These are phyloP conservation scores for Botrytis aclada DNA, from an alignment of 2,329 filamentous ascomycete genomes.

Conservation along the genomic window DNA sequence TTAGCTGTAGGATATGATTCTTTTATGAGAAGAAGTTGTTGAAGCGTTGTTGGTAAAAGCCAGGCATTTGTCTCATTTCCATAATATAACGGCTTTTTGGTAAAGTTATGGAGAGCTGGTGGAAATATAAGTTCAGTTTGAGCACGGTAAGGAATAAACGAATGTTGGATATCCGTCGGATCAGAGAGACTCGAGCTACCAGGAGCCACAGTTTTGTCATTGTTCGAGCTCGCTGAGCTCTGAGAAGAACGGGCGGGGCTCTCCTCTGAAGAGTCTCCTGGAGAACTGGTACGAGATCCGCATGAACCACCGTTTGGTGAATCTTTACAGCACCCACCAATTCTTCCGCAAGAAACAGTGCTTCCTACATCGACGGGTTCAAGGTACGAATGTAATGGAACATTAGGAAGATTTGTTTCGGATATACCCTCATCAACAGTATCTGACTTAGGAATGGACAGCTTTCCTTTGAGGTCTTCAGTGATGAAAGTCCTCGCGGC, in stretches of 20 bases:
- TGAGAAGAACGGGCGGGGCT: slow-evolving; percentile 43
- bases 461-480: slow-evolving; percentile 42
- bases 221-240: slow-evolving; percentile 92
- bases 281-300: slow-evolving; percentile 16
- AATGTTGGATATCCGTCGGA: slow-evolving; percentile 20
- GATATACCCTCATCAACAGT: slow-evolving; percentile 46
- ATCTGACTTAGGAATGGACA: slow-evolving; percentile 60
- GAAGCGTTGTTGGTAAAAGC: slow-evolving; percentile 80
- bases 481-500: slow-evolving; percentile 83
- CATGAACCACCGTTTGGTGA: slow-evolving; percentile 44
- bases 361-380: slow-evolving; percentile 18
- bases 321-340: slow-evolving; percentile 66
- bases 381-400: slow-evolving; percentile 29
- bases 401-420: slow-evolving; percentile 17
- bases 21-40: slow-evolving; percentile 89
- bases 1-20: slow-evolving; percentile 77
- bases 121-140: slow-evolving; percentile 94
- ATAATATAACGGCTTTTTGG: slow-evolving; percentile 77
- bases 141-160: slow-evolving; percentile 83
- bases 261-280: slow-evolving; percentile 26
- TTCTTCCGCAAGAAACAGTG: slow-evolving; percentile 31
- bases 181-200: background rate
- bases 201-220: slow-evolving; percentile 42
- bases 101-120: slow-evolving; percentile 73
- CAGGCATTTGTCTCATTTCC: slow-evolving; percentile 90